Evolutionary conservation across 1,284 basidiomycete genomes (phyloP), one percentile per base, ranked within the genome.

Genomic region (Ceratorhiza oryzae-sativae): DNA sequence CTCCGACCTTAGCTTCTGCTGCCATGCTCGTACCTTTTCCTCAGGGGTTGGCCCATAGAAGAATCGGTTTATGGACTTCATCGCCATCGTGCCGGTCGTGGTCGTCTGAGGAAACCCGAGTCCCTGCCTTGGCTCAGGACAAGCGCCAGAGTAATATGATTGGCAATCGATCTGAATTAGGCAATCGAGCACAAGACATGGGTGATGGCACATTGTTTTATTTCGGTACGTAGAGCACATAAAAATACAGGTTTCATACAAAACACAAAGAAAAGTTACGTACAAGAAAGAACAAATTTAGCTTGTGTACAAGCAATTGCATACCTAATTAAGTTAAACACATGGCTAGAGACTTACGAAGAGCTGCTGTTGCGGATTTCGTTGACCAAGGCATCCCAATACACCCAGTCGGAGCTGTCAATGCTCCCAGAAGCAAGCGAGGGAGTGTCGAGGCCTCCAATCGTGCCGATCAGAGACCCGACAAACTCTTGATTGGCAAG

Each of bases 1-100:
- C 80, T 98, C 92, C 68, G 86, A 80, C 59, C 92, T 89, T 73
- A 98, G 83, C 80, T 93, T 94, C 20, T 83, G 77, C 79, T 97
- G 94, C 96, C 96, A 98, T 81, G 87, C 85, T 61, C 90, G 87
- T 13, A 97, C 90, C 77, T 87, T 89, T 83, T 98, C 97, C 81
- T 98, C 95, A 41, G 96, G 91, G 0, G 94, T 93, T 20, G 95
- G 96, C 1, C 96, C 96, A 82, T 97, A 98, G 46, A 98, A 82
- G 80, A 96, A 95, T 61, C 93, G 88, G 77, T 93, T 94, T 76
- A 97, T 89, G 36, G 90, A 83, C 81, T 96, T 93, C 93, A 96
- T 95, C 73, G 75, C 34, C 65, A 68, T 68, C 42, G 27, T 49
- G 42, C 13, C 48, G 18, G 75, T 32, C 48, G 74, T 74, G 62